Percentiles rank a stretch among this genome's conserved stretches.
phyloP scores from a whole-genome alignment of 2,329 filamentous ascomycete genomes.

The Penicillium griseofulvum region DNA sequence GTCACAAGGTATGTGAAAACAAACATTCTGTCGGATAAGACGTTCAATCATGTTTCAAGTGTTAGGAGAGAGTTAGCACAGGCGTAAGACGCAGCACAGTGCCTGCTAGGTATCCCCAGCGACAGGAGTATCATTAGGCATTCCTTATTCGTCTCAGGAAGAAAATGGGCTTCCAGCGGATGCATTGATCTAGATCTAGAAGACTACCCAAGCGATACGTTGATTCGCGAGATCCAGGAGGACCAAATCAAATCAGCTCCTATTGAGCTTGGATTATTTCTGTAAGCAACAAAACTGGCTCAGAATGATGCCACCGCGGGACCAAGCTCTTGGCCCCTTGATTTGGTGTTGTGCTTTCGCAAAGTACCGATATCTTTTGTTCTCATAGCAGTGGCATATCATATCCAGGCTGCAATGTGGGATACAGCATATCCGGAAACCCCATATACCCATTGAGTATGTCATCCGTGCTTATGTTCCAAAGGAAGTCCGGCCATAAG shows the following conservation, averaged over 20 bases:
- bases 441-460: not conserved
- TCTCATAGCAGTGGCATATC: not conserved
- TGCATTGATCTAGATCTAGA: conserved; percentile 27
- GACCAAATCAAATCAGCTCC: conserved; percentile 6
- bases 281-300: not conserved
- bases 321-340: not conserved
- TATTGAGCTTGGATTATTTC: conserved; percentile 2
- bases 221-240: conserved; percentile 2
- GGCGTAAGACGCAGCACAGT: conserved; percentile 24
- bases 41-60: conserved; percentile 24
- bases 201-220: not conserved
- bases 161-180: conserved; percentile 31
- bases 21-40: conserved; percentile 30
- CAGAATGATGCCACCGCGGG: not conserved
- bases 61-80: conserved; percentile 29
- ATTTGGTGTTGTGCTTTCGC: not conserved
- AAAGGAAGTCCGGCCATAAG: conserved; percentile 1
- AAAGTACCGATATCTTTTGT: not conserved
- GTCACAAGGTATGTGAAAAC: conserved; percentile 35
- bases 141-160: conserved; percentile 36
- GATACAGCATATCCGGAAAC: conserved; percentile 1
- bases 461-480: conserved; percentile 4
- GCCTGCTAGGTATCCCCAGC: conserved; percentile 27
- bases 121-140: conserved; percentile 29
- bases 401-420: not conserved